A percentile compares a stretch with the other conserved stretches of the same genome.
phyloP scores from a whole-genome alignment of 768 basidiomycete genomes.

The Leccinellum rugosiceps region DNA sequence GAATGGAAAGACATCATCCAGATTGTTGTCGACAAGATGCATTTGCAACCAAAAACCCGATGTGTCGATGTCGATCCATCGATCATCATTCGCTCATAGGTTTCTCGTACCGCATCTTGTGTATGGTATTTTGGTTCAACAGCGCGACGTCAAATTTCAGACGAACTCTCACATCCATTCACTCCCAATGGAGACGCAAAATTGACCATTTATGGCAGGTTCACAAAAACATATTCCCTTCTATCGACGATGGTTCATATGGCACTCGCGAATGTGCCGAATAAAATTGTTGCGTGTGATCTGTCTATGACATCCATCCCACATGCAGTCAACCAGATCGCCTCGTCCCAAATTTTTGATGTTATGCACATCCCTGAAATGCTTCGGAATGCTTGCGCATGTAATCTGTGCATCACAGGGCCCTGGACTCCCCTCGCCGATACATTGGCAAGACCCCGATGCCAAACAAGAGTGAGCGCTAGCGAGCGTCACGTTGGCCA shows the following conservation, averaged over 20 bases:
- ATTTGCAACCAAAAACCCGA: constrained; percentile 16
- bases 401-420: not conserved
- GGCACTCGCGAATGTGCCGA: not conserved
- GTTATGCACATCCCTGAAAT: not conserved
- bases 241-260: not conserved
- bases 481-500: not conserved
- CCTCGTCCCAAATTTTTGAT: not conserved
- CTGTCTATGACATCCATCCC: not conserved
- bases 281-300: not conserved
- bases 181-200: too few species aligned
- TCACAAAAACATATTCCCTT: too few species aligned
- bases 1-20: constrained; percentile 91
- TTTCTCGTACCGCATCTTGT: too few species aligned
- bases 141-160: too few species aligned
- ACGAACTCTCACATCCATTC: too few species aligned
- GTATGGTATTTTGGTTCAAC: too few species aligned
- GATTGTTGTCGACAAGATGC: constrained; percentile 60
- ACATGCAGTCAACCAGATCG: not conserved
- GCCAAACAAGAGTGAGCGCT: not conserved
- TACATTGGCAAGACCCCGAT: not conserved
- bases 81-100: too few species aligned
- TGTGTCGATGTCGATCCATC: not conserved
- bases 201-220: too few species aligned
- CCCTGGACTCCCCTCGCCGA: not conserved
- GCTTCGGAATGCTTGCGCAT: not conserved